Conservation (phyloP, 257 asterid species). For the Echium plantagineum region DNA sequence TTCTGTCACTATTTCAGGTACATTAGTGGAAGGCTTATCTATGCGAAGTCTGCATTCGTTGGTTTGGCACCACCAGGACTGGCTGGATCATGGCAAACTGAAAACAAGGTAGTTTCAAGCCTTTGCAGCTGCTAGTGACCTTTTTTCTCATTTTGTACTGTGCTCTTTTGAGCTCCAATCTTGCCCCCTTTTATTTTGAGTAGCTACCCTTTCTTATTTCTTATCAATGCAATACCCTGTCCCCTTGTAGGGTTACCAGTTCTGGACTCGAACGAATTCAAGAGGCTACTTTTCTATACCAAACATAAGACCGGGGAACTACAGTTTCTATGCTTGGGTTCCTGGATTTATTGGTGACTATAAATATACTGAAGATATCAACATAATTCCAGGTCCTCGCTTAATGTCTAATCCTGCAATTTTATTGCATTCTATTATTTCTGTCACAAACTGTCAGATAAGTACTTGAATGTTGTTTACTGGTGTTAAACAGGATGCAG, state of each 20-base stretch:
- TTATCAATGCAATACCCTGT: neutral
- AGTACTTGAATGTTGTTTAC: neutral
- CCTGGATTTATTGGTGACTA: conserved; percentile 66
- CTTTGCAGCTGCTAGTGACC: neutral
- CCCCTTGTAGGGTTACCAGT: conserved; percentile 51
- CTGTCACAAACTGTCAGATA: neutral
- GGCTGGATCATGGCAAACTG: conserved; percentile 68
- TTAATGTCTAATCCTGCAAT: neutral
- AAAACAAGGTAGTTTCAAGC: conserved; percentile 31
- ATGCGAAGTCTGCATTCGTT: conserved; percentile 44
- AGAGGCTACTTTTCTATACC: conserved; percentile 35
- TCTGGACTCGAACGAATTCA: conserved; percentile 47
- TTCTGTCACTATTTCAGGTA: conserved; percentile 4
- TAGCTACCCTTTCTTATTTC: neutral
- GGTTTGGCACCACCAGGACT: conserved; percentile 70
- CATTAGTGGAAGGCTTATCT: conserved; percentile 5
- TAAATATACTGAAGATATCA: conserved; percentile 18
- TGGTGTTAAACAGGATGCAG: conserved; percentile 11
- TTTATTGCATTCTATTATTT: too few relatives aligned
- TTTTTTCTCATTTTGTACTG: neutral
- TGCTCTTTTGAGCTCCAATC: neutral
- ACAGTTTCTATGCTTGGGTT: conserved; percentile 56
- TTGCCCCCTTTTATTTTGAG: neutral
- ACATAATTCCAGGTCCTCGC: conserved; percentile 26
- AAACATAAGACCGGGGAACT: conserved; percentile 27